Evolutionary conservation across 2,329 filamentous ascomycete genomes (phyloP).

Genomic region (Amauroascus niger): DNA sequence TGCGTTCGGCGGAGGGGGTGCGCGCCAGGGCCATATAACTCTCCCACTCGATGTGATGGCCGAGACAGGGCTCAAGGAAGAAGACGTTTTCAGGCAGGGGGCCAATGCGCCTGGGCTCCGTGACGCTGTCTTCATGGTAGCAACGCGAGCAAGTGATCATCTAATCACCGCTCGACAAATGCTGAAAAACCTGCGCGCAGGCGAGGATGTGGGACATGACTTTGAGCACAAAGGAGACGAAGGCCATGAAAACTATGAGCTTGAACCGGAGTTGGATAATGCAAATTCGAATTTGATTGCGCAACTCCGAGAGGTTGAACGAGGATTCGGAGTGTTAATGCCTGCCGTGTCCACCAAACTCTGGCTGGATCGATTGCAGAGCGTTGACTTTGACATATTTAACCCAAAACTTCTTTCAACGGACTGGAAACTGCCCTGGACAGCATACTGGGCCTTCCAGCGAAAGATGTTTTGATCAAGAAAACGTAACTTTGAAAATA

Average conservation of each 20-base stretch:
- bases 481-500: background rate
- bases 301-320: conserved; percentile 47
- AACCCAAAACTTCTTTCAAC: conserved; percentile 51
- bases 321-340: conserved; percentile 69
- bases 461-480: conserved; percentile 41
- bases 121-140: conserved; percentile 85
- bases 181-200: conserved; percentile 66
- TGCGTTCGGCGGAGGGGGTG: conserved; percentile 31
- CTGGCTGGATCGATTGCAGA: conserved; percentile 70
- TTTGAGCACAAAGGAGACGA: conserved; percentile 80
- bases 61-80: conserved; percentile 67
- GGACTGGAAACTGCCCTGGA: conserved; percentile 83
- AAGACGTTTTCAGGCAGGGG: conserved; percentile 76
- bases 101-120: conserved; percentile 68
- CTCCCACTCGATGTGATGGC: conserved; percentile 87
- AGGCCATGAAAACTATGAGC: conserved; percentile 47
- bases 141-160: conserved; percentile 90
- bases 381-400: conserved; percentile 75
- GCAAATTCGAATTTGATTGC: conserved; percentile 27
- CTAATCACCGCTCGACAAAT: conserved; percentile 89
- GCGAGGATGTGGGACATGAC: conserved; percentile 67
- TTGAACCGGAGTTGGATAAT: conserved; percentile 22
- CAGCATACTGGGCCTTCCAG: conserved; percentile 53
- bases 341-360: conserved; percentile 67
- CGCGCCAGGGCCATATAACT: conserved; percentile 57